Percentiles rank a stretch among this genome's conserved stretches.
Evolutionary conservation across 306 rosid species (phyloP).

Genomic region (Corylus americana): DNA sequence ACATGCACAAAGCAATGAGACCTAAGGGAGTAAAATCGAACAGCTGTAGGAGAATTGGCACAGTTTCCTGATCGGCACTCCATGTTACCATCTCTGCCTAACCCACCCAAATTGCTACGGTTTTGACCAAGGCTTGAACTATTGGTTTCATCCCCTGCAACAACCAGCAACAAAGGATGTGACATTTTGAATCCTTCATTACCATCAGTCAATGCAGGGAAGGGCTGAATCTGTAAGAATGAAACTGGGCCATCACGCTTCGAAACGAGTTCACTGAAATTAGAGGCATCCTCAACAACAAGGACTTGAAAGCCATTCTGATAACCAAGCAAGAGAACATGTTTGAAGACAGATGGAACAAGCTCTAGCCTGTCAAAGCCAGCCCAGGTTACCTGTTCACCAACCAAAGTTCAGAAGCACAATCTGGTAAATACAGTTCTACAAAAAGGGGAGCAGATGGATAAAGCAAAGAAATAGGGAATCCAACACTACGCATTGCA

Average conservation of each 20-base stretch:
- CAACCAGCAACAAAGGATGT: slow-evolving; percentile 77
- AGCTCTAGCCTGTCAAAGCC: slow-evolving; percentile 80
- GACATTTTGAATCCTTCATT: slow-evolving; percentile 55
- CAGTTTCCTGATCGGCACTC: slow-evolving; percentile 50
- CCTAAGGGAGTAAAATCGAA: slow-evolving; percentile 81
- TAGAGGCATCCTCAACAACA: slow-evolving; percentile 80
- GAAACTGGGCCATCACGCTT: slow-evolving; percentile 80
- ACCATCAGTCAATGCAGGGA: slow-evolving; percentile 54
- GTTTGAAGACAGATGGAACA: slow-evolving; percentile 48
- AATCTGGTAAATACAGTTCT: background rate
- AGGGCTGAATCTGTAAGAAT: slow-evolving; percentile 86
- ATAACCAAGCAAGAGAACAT: slow-evolving; percentile 80
- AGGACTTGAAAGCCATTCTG: slow-evolving; percentile 86
- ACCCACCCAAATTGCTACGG: slow-evolving; percentile 34
- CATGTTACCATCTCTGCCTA: slow-evolving; percentile 45
- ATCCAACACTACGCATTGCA: background rate
- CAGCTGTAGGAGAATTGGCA: slow-evolving; percentile 62
- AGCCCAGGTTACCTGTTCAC: slow-evolving; percentile 86
- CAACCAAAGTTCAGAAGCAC: slow-evolving; percentile 6
- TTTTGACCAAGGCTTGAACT: slow-evolving; percentile 34
- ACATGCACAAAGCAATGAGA: slow-evolving; percentile 78
- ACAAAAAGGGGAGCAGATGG: background rate
- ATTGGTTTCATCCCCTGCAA: slow-evolving; percentile 61
- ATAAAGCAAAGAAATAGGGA: background rate
- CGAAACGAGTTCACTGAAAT: slow-evolving; percentile 74